Base-by-base conservation (phyloP, 2,329 filamentous ascomycete genomes). In the Cladorrhinum sp. region DNA sequence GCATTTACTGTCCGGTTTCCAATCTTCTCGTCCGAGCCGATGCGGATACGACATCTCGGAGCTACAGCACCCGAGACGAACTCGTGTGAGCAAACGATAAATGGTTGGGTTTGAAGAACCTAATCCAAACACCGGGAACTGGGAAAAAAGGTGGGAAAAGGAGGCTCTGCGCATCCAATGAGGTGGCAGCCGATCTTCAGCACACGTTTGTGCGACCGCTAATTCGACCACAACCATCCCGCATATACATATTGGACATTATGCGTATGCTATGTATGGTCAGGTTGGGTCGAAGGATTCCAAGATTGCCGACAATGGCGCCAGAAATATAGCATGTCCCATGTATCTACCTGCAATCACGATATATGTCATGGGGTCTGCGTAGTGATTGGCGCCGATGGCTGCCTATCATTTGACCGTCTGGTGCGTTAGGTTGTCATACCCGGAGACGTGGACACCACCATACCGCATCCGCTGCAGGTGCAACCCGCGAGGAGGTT, bases 81-180 rank as follows among this genome's bases (percentile, higher is more conserved):
- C n/a, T 21, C 53, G 26, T 24, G 53, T 24, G 16, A n/a, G 36
- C 21, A 8, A 5, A 23, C 23, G 39, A 20, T 39, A n/a, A 10
- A 42, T 24, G 16, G 12, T 12, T 6, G n/a, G 21, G 3, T 14
- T 14, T 18, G 55, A 26, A 26, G 42, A 55, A 28, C 54, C 55
- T 46, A 20, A 21, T 36, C n/a, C 16, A 23, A 21, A 20, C 30
- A 48, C 57, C 28, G 21, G 4, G n/a, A 52, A n/a, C 14, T 26
- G 18, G 23, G 16, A 24, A 20, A 21, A 7, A n/a, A 48, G 33
- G 33, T 14, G 26, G 10, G 24, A 20, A 21, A 6, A 46, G 23
- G 58, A 49, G 58, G 58, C 62, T 61, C 58, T 59, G 62, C 55
- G 1, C 16, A 7, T 12, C 58, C 61, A 60, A 61, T 59, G n/a